Conservation (phyloP, 2,329 filamentous ascomycete species). For the Exophiala lecanii-corni region DNA sequence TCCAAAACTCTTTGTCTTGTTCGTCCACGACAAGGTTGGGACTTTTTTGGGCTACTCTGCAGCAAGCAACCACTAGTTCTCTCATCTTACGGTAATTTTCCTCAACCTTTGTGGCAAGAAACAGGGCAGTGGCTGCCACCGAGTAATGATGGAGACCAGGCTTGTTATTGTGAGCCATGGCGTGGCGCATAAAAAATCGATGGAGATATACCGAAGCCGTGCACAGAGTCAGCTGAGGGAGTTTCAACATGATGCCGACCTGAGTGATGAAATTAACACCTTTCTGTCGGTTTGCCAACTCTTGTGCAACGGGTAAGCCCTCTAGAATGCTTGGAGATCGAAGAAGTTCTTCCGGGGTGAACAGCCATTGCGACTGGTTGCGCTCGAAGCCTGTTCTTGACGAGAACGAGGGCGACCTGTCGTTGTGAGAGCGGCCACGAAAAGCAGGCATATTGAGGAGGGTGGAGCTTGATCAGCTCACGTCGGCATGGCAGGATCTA, state of each 20-base stretch:
- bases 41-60: constrained; percentile 92
- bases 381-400: constrained; percentile 35
- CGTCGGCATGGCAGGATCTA: not conserved
- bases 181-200: constrained; percentile 88
- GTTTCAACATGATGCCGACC: constrained; percentile 83
- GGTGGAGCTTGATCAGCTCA: too few species aligned
- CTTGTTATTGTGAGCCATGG: constrained; percentile 65
- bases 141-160: constrained; percentile 85
- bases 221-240: constrained; percentile 86
- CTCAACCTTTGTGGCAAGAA: constrained; percentile 94
- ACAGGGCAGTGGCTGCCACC: constrained; percentile 84
- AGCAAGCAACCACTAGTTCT: constrained; percentile 88
- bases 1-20: constrained; percentile 97
- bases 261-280: constrained; percentile 96
- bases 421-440: constrained; percentile 7
- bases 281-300: constrained; percentile 76
- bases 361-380: constrained; percentile 76
- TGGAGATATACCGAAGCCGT: constrained; percentile 94
- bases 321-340: constrained; percentile 81
- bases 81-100: constrained; percentile 96
- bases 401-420: constrained; percentile 12
- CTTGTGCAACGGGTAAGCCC: constrained; percentile 70
- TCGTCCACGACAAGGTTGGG: constrained; percentile 85
- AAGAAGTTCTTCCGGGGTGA: constrained; percentile 74
- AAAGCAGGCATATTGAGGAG: constrained; percentile 17